Evolutionary conservation across 169 alveolate species (phyloP).

Genomic region (Plasmodium relictum): DNA sequence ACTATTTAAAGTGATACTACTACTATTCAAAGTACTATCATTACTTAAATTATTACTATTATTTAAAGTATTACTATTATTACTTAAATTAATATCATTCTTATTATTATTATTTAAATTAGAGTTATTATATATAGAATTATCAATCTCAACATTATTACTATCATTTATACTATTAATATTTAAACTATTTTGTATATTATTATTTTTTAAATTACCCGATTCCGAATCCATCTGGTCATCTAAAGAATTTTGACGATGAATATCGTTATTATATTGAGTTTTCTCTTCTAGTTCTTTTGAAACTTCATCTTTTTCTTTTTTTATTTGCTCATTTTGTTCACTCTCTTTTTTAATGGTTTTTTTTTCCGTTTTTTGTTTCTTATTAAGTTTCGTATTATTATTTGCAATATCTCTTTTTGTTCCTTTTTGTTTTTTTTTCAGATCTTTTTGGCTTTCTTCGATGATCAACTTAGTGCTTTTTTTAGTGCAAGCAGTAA

Average conservation of each 20-base stretch:
- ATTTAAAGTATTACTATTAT: constrained; percentile 5
- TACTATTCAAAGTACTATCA: background rate
- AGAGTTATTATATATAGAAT: background rate
- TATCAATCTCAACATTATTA: constrained; percentile 8
- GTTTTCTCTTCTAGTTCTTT: constrained; percentile 2
- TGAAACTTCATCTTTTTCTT: background rate
- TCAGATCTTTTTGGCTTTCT: constrained; percentile 48
- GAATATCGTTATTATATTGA: background rate
- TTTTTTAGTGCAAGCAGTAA: constrained; percentile 67
- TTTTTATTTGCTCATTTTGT: background rate
- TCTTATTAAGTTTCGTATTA: constrained; percentile 15
- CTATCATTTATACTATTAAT: background rate
- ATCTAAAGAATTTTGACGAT: constrained; percentile 25
- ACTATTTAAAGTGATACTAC: background rate
- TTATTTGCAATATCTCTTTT: background rate
- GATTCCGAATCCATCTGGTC: constrained; percentile 48
- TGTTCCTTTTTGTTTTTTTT: background rate
- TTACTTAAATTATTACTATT: constrained; percentile 7
- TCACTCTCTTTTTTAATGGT: constrained; percentile 10
- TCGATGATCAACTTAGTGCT: constrained; percentile 70
- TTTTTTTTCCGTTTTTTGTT: constrained; percentile 26
- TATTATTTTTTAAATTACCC: constrained; percentile 55
- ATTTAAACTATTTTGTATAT: constrained; percentile 1
- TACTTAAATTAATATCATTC: background rate
- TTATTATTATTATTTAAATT: constrained; percentile 12